A percentile compares a stretch with the other conserved stretches of the same genome.
These are phyloP conservation scores for Eurotiales sp. DNA, from an alignment of 2,329 filamentous ascomycete species.

Conservation along the genomic window DNA sequence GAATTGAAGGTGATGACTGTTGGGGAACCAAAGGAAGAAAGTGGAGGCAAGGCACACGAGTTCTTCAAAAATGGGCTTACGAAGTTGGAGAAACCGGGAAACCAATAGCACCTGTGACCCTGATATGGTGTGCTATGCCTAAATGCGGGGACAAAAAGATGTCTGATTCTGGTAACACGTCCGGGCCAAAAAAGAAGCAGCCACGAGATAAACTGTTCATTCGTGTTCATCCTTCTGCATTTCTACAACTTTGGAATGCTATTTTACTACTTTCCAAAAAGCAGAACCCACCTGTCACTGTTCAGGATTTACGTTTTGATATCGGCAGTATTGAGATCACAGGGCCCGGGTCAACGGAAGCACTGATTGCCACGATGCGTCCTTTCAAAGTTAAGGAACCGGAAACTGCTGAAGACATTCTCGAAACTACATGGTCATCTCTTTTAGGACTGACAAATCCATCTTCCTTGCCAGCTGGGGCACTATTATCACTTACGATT, in stretches of 20 bases:
- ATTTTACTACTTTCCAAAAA: constrained; percentile 56
- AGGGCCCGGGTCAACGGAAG: constrained; percentile 74
- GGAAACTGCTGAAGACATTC: constrained; percentile 21
- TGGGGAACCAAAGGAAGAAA: constrained; percentile 64
- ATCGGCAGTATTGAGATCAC: constrained; percentile 68
- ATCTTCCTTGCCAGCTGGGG: constrained; percentile 64
- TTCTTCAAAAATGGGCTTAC: constrained; percentile 56
- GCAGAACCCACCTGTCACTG: constrained; percentile 57
- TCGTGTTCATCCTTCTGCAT: constrained; percentile 75
- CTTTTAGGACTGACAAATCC: constrained; percentile 60
- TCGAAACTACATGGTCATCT: constrained; percentile 39
- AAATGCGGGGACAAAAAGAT: constrained; percentile 31
- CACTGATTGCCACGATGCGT: constrained; percentile 66
- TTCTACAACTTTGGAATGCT: constrained; percentile 62
- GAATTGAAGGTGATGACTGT: constrained; percentile 55
- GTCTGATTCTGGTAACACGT: constrained; percentile 24
- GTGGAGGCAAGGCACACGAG: constrained; percentile 64
- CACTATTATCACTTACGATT: constrained; percentile 68
- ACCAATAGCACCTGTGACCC: constrained; percentile 67
- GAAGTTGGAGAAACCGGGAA: constrained; percentile 52
- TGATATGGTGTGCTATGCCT: constrained; percentile 66
- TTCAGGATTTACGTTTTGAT: constrained; percentile 67
- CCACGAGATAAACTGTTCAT: constrained; percentile 59
- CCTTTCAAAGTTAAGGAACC: constrained; percentile 32
- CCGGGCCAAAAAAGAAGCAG: constrained; percentile 23